Base-by-base conservation (phyloP, 139 green algal genomes). In the Chlorella sp. region DNA sequence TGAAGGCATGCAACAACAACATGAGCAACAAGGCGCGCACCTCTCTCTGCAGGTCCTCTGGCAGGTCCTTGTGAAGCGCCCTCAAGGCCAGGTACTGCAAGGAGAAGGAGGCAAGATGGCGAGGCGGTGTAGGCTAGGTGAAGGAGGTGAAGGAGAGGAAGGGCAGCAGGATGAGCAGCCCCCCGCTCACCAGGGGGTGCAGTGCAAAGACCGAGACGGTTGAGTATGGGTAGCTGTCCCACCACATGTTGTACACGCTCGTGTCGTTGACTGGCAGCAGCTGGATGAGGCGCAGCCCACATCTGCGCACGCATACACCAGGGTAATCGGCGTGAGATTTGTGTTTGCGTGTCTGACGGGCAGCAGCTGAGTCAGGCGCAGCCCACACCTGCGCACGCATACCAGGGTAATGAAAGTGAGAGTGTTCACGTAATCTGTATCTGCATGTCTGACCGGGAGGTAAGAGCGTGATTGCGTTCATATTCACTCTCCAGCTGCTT, bases 241-340 rank as follows among this genome's bases (percentile, higher is more conserved):
- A 93, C 89, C 89, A 98, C 62, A 80, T 95, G 71, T 75, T 72
- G 80, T 95, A 83, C 69, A 99, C 95, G 27, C 74, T 85, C 3
- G 95, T 99, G 87, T 98, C 95, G 80, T 96, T 97, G 5, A 99
- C 85, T 0, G 95, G 95, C 55, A 99, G 89, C 59, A 99, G 72
- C 85, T 98, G 94, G 24, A 96, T 82, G 30, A 97, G 34, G 22
- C 75, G 77, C 59, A 95, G 64, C 3, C 89, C 91, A 65, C 74
- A 74, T 35, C 70, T 77, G 55, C 49, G 51, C 23, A 62, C 23
- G 5, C 27, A 36, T 55, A 66, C 50, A 81, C 24, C 49, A 59
- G 14, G n/a, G n/a, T n/a, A n/a, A n/a, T n/a, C n/a, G n/a, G n/a
- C n/a, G n/a, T n/a, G n/a, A n/a, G n/a, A n/a, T n/a, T n/a, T n/a